Evolutionary conservation across 257 asterid genomes (phyloP).

Genomic region (Solanum appendiculatum): DNA sequence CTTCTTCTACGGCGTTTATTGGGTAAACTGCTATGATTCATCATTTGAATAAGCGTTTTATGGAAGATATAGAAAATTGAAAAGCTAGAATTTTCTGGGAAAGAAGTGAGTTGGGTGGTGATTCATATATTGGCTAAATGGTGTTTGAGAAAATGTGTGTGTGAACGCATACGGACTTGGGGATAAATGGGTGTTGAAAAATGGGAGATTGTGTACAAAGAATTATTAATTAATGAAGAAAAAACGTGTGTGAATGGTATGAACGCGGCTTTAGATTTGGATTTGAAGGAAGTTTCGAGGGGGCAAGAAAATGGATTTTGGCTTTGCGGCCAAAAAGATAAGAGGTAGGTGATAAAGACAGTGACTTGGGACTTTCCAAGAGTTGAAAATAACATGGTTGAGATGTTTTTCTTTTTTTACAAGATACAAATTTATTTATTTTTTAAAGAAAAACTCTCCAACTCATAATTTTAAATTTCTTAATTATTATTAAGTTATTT

Average conservation of each 20-base stretch:
- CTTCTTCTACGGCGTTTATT: conserved; percentile 37
- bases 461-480: no score
- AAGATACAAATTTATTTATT: no score
- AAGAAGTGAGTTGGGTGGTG: not conserved
- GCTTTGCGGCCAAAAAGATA: not conserved
- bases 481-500: not conserved
- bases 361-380: conserved; percentile 6
- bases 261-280: conserved; percentile 30
- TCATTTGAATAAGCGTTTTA: conserved; percentile 4
- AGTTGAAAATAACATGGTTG: conserved; percentile 6
- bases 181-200: conserved; percentile 10
- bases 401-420: no score
- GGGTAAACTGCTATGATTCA: conserved; percentile 33
- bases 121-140: conserved; percentile 9
- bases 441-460: no score
- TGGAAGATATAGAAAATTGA: not conserved
- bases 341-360: conserved; percentile 10
- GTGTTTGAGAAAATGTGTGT: conserved; percentile 37
- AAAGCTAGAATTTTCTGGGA: not conserved
- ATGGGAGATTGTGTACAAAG: not conserved
- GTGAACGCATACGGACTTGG: conserved; percentile 29
- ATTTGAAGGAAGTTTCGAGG: conserved; percentile 29
- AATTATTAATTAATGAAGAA: not conserved
- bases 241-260: conserved; percentile 34
- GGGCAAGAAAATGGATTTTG: not conserved